A percentile compares a stretch with the other conserved stretches of the same genome.
Conservation (phyloP, 75 land plant genomes). For the Pinus tabuliformis region DNA sequence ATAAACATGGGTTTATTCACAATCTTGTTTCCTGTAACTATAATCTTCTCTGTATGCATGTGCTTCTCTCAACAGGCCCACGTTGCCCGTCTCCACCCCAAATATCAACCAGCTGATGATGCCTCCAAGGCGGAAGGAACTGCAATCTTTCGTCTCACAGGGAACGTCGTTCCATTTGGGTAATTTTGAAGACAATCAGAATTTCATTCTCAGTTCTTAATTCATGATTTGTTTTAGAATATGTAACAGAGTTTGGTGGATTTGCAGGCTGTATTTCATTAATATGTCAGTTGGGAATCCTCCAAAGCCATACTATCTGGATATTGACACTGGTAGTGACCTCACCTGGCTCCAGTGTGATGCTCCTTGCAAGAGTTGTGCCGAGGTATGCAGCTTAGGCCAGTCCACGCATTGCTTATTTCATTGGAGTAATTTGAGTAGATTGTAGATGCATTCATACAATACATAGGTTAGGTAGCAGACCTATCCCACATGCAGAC, state of each 20-base stretch:
- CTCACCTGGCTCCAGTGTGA: constrained; percentile 96
- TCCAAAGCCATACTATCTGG: constrained; percentile 72
- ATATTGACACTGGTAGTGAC: constrained; percentile 89
- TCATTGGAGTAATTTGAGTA: background rate
- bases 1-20: no score
- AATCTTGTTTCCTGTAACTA: no score
- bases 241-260: background rate
- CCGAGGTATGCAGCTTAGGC: constrained; percentile 4
- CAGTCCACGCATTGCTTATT: background rate
- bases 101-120: background rate
- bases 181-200: background rate
- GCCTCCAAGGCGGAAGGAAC: no score
- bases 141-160: background rate
- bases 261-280: constrained; percentile 62
- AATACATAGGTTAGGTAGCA: background rate
- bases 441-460: background rate
- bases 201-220: background rate
- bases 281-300: constrained; percentile 59
- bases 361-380: constrained; percentile 79
- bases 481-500: background rate
- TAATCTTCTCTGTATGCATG: no score
- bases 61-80: no score
- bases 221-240: background rate
- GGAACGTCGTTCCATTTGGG: constrained; percentile 5
- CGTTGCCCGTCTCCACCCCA: background rate